Base-by-base conservation (phyloP, 345 rosid genomes). In the Gossypium anomalum region DNA sequence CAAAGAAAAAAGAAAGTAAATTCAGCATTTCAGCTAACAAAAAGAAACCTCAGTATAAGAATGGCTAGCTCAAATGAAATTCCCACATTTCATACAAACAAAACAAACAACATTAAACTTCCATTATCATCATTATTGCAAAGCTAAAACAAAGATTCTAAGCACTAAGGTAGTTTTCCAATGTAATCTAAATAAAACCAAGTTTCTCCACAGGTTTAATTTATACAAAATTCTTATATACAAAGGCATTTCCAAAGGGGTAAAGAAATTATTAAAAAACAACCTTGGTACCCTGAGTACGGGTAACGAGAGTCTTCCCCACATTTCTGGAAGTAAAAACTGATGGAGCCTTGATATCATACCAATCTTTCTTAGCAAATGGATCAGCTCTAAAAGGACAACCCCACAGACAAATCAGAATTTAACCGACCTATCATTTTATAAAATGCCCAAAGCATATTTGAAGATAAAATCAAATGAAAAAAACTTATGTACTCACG, bases 221-320 rank as follows among this genome's bases (percentile, higher is more conserved):
- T 16, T 1, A 25, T 9, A 8, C 2, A 51, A 57, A 20, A 58
- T 20, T 20, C 61, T 0, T 9, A 57, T 29, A 22, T 57, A n/a
- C 19, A 19, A 20, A 55, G 17, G 1, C 4, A 9, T 19, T 20
- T 9, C 7, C 10, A 19, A 9, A 20, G 8, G 13, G 27, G 3
- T 56, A 56, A 56, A 56, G 23, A 69, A 19, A 25, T 23, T n/a
- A 48, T 29, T 16, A 20, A 7, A 45, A 43, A 4, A 17, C 0
- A 25, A 95, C 98, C 91, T 95, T 91, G 67, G 99, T 93, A 48
- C 97, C 99, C 91, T 95, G 99, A 15, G 98, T 95, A 75, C 97
- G 89, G 74, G 92, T 83, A 48, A 95, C 97, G 56, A 93, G 94
- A 9, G 98, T 95, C 77, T 91, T 95, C 48, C 98, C 99, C 0